Evolutionary conservation across 371 early-diverging fungal genomes (phyloP), one percentile per base, ranked within the genome.

Genomic region (Rhizopus sp.): DNA sequence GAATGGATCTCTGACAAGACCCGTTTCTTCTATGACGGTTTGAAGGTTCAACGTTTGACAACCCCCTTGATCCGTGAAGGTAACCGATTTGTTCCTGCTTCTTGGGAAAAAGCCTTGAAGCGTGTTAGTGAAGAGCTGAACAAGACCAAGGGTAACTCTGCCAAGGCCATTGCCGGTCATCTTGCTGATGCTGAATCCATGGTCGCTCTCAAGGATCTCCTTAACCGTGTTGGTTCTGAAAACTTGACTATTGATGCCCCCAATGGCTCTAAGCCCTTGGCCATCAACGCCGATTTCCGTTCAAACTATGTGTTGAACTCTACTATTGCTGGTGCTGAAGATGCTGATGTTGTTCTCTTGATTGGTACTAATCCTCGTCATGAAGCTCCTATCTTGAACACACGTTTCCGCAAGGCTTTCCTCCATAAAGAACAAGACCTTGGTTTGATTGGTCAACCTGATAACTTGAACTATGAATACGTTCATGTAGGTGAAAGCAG

Each of bases 1-100:
- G 98, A 98, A 83, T 98, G 98, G 98, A 94, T 98, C 54, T 93
- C 93, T 9, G 98, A 98, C 82, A 97, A 96, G 85, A 95, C 96
- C 40, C 89, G 98, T 53, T 96, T 92, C 74, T 91, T 93, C 55
- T 93, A 84, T 64, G 98, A 98, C 64, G 98, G 98, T 57, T 81
- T 98, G 33, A 94, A 93, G 84, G 86, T 92, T 23, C 97, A 98
- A 80, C 87, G 98, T 62, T 79, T 98, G 59, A 95, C 94, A 34
- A 86, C 87, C 13, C 97, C 97, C 31, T 82, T 98, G 69, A 75
- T 97, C 41, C 89, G 93, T 64, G 72, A 88, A 59, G 93, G 92
- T 42, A 88, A 91, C 66, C 80, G 85, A 39, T 95, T 98, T 53
- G 90, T 91, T 41, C 85, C 87, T 38, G 86, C 86, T 40, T 77